Evolutionary conservation across 2,329 filamentous ascomycete genomes (phyloP).

Genomic region (Trichoderma oligosporum): DNA sequence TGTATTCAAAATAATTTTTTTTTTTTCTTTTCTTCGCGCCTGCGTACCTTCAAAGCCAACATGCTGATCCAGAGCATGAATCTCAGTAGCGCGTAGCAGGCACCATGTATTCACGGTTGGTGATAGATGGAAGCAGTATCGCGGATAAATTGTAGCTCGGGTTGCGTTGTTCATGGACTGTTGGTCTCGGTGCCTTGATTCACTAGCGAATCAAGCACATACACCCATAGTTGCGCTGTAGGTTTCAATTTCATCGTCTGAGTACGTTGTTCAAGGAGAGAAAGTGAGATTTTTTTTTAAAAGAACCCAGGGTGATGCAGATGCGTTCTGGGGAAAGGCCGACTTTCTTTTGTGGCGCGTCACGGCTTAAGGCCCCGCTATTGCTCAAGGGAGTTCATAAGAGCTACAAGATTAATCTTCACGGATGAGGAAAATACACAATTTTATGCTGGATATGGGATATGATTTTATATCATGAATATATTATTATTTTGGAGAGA

Average conservation of each 20-base stretch:
- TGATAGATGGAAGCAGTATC: constrained; percentile 61
- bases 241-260: neutral
- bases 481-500: too few species aligned
- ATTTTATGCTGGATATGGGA: too few species aligned
- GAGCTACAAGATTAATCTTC: neutral
- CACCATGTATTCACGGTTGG: constrained; percentile 60
- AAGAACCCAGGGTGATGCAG: neutral
- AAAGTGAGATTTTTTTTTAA: too few species aligned
- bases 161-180: constrained; percentile 50
- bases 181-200: constrained; percentile 22
- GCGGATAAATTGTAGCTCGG: constrained; percentile 48
- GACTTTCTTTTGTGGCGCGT: neutral
- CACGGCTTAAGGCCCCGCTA: constrained; percentile 3
- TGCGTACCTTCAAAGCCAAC: constrained; percentile 53
- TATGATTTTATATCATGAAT: too few species aligned
- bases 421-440: too few species aligned
- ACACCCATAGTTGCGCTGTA: neutral
- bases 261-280: neutral
- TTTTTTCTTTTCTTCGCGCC: neutral
- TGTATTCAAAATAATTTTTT: too few species aligned
- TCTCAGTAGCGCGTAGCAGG: constrained; percentile 49
- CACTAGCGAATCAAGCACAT: constrained; percentile 9
- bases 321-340: neutral
- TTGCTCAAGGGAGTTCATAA: neutral
- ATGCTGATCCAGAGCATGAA: constrained; percentile 45